phyloP scores from a whole-genome alignment of 2,329 filamentous ascomycete species.

The Nannizziopsis barbatae region DNA sequence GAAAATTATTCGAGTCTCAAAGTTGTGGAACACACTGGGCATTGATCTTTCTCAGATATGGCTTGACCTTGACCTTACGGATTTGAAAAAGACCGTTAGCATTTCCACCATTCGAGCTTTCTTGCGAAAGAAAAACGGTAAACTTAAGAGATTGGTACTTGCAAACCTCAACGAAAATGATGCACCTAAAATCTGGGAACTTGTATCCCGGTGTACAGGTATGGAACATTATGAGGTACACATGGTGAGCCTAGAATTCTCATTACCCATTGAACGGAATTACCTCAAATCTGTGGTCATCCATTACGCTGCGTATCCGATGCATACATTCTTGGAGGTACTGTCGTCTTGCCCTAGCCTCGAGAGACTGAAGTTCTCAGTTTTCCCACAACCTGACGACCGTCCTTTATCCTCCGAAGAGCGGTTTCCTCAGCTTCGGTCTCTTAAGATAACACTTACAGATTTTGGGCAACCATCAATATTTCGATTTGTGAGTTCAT shows the following conservation, averaged over 20 bases:
- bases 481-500: too few relatives aligned
- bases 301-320: conserved; percentile 1
- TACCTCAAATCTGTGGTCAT: conserved; percentile 15
- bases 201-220: conserved; percentile 21
- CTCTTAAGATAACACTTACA: too few relatives aligned
- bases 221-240: conserved; percentile 25
- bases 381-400: too few relatives aligned
- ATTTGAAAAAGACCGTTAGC: conserved; percentile 34
- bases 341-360: conserved; percentile 15
- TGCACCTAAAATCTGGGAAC: conserved; percentile 19
- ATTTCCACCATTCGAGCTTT: conserved; percentile 27
- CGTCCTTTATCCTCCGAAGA: too few relatives aligned
- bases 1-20: conserved; percentile 44
- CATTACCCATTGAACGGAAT: conserved; percentile 4
- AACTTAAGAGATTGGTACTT: conserved; percentile 24
- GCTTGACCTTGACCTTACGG: conserved; percentile 44
- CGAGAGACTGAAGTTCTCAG: conserved; percentile 11
- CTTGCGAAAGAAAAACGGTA: conserved; percentile 26
- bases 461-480: too few relatives aligned
- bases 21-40: conserved; percentile 45
- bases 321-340: conserved; percentile 11
- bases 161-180: conserved; percentile 18
- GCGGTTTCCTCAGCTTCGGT: too few relatives aligned
- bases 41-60: conserved; percentile 39
- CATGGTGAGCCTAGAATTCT: neutral